These are phyloP conservation scores for Leishmania amazonensis DNA, from an alignment of 208 protist genomes.

Conservation along the genomic window DNA sequence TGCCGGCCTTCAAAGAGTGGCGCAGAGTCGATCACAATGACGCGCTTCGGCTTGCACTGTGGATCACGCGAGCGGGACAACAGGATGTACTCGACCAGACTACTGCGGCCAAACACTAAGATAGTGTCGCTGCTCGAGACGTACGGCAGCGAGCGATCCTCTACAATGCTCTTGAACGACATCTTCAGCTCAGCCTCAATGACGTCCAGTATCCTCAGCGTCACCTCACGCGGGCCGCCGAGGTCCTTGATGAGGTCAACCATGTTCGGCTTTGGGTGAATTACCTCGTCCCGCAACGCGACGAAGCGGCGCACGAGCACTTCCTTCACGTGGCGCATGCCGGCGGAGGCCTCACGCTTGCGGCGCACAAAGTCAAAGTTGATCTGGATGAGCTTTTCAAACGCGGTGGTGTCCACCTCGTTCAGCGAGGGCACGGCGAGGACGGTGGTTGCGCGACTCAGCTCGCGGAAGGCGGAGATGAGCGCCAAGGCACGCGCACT, in stretches of 20 bases:
- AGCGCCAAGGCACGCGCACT: constrained; percentile 76
- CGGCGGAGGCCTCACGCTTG: constrained; percentile 57
- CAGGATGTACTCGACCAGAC: constrained; percentile 74
- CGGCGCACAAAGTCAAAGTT: constrained; percentile 79
- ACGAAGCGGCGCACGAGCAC: constrained; percentile 62
- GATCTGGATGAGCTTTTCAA: constrained; percentile 62
- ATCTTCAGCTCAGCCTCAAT: constrained; percentile 65
- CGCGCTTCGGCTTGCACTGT: constrained; percentile 53
- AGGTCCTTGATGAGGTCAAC: constrained; percentile 32
- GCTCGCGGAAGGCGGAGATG: constrained; percentile 62
- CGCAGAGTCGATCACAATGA: constrained; percentile 96
- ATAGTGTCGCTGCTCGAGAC: constrained; percentile 72
- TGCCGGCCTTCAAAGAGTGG: constrained; percentile 92
- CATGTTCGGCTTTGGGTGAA: constrained; percentile 29
- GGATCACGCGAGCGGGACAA: constrained; percentile 48
- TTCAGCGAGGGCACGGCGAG: constrained; percentile 45
- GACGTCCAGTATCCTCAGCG: constrained; percentile 43
- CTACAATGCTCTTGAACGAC: constrained; percentile 75
- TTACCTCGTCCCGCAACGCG: constrained; percentile 39
- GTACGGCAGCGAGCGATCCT: constrained; percentile 72
- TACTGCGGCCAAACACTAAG: constrained; percentile 82
- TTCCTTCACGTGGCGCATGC: constrained; percentile 79
- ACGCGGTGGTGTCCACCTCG: constrained; percentile 46
- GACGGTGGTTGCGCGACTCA: constrained; percentile 55
- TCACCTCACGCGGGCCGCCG: constrained; percentile 49